Evolutionary conservation across 768 basidiomycete species (phyloP).

Genomic region (Naganishia randhawae): DNA sequence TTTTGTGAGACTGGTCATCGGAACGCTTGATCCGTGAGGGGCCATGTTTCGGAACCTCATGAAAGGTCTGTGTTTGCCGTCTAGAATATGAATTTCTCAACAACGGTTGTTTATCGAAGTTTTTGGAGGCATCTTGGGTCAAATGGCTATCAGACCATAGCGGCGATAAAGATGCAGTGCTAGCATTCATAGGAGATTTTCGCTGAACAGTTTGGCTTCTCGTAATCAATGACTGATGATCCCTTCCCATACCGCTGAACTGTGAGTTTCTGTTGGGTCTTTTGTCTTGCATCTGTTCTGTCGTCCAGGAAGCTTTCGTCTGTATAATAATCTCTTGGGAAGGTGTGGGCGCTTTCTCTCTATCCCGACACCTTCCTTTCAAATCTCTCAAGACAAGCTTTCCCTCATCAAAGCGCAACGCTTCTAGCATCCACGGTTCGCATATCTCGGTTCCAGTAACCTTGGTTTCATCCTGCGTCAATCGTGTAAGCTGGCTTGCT

Average conservation of each 20-base stretch:
- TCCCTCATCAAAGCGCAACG: neutral
- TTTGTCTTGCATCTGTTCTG: neutral
- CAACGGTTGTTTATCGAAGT: neutral
- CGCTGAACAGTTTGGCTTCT: neutral
- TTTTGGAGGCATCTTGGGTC: neutral
- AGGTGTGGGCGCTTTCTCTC: constrained; percentile 15
- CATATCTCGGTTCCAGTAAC: neutral
- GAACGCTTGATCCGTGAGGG: neutral
- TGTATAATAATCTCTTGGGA: constrained; percentile 9
- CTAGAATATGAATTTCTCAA: neutral
- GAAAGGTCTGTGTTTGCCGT: constrained; percentile 2
- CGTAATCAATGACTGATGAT: neutral
- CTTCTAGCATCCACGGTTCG: constrained; percentile 11
- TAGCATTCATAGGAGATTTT: neutral
- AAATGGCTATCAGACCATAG: neutral
- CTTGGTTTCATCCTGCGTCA: neutral
- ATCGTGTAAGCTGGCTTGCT: neutral
- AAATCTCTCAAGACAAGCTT: neutral
- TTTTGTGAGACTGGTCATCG: neutral
- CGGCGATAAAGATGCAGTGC: neutral
- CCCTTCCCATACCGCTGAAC: too few species aligned
- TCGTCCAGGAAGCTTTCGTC: constrained; percentile 15
- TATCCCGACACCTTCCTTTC: neutral
- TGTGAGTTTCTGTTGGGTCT: neutral
- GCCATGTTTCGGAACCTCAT: neutral